A percentile compares a stretch with the other conserved stretches of the same genome.
These are phyloP conservation scores for Avicennia marina DNA, from an alignment of 257 asterid species.

Conservation along the genomic window DNA sequence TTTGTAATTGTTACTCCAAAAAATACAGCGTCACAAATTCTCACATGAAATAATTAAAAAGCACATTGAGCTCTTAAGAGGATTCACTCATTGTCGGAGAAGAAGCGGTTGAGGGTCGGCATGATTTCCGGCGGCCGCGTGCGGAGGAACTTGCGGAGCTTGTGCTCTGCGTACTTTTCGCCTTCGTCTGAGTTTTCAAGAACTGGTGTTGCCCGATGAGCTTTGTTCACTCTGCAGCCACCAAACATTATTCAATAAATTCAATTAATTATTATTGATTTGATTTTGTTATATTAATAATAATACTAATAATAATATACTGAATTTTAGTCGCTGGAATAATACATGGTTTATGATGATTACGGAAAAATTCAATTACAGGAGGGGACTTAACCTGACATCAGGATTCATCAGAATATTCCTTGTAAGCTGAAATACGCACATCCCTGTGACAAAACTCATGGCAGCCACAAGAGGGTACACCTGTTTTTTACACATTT, in stretches of 20 bases:
- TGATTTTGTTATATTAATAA: too few relatives aligned
- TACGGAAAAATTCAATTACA: too few relatives aligned
- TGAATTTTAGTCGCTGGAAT: too few relatives aligned
- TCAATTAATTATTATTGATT: neutral
- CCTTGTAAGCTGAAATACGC: constrained; percentile 68
- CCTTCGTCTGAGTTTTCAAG: constrained; percentile 81
- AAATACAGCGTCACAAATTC: too few relatives aligned
- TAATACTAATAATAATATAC: too few relatives aligned
- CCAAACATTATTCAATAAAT: too few relatives aligned
- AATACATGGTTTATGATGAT: too few relatives aligned
- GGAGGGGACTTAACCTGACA: too few relatives aligned
- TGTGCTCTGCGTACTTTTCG: constrained; percentile 57
- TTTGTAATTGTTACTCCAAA: too few relatives aligned
- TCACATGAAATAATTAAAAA: too few relatives aligned
- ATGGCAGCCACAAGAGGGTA: constrained; percentile 83
- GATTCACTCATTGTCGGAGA: constrained; percentile 34
- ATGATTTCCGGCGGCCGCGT: constrained; percentile 80
- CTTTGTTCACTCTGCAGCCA: constrained; percentile 52
- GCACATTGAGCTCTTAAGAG: too few relatives aligned
- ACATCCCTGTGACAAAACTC: constrained; percentile 71
- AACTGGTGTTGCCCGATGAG: constrained; percentile 41
- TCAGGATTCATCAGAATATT: constrained; percentile 64
- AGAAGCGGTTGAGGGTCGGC: constrained; percentile 82
- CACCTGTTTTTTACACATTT: constrained; percentile 34
- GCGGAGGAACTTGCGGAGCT: constrained; percentile 72